phyloP scores from a whole-genome alignment of 2,329 filamentous ascomycete genomes.

The Neofusicoccum umdonicola region DNA sequence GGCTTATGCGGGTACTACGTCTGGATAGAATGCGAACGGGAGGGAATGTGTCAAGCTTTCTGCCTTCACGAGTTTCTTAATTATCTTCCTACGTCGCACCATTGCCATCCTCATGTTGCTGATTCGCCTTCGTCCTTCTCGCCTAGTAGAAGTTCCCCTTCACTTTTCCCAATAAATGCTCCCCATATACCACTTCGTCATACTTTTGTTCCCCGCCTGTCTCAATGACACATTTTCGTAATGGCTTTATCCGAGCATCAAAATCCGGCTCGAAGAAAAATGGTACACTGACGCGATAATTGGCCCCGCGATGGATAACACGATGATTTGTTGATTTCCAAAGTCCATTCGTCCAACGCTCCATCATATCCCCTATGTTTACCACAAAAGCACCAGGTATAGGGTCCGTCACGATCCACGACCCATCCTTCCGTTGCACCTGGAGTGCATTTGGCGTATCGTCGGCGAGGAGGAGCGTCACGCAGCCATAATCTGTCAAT shows the following conservation, averaged over 20 bases:
- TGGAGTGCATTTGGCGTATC: conserved; percentile 37
- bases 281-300: conserved; percentile 44
- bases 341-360: conserved; percentile 45
- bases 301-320: conserved; percentile 42
- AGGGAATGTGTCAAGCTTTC: neutral
- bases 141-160: conserved; percentile 38
- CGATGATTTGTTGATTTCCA: conserved; percentile 46
- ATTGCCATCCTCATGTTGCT: neutral
- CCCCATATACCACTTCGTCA: conserved; percentile 39
- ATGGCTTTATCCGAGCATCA: conserved; percentile 38
- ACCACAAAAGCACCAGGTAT: conserved; percentile 47
- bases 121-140: neutral
- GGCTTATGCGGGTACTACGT: conserved; percentile 7
- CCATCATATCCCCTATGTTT: conserved; percentile 51
- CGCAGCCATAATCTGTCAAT: conserved; percentile 46
- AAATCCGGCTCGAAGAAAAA: conserved; percentile 52
- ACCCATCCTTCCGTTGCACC: conserved; percentile 14
- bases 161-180: conserved; percentile 44
- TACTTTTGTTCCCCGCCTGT: conserved; percentile 32
- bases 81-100: neutral
- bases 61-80: neutral
- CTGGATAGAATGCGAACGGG: conserved; percentile 10
- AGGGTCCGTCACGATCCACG: conserved; percentile 47
- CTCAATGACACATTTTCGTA: conserved; percentile 36
- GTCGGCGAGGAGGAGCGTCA: conserved; percentile 48